phyloP scores from a whole-genome alignment of 768 basidiomycete species.

The Thelephora aurantiotincta region DNA sequence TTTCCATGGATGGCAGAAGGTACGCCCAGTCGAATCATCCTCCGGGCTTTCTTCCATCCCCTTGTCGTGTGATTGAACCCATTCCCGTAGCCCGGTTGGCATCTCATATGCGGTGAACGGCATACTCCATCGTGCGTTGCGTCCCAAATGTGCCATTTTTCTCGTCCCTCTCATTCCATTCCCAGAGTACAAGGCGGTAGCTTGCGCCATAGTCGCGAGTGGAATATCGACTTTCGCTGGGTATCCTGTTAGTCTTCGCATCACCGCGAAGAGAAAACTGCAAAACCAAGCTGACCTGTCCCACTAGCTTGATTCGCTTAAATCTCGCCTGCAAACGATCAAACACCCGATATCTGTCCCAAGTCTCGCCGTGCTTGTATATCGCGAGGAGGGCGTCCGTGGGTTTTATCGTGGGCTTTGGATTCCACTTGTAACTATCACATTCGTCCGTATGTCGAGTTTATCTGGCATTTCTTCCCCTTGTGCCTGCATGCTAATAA shows the following conservation, averaged over 20 bases:
- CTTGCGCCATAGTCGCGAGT: slow-evolving; percentile 82
- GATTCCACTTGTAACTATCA: slow-evolving; percentile 91
- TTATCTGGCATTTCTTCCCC: slow-evolving; percentile 2
- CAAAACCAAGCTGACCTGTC: too few relatives aligned
- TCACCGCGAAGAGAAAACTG: too few relatives aligned
- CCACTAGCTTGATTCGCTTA: slow-evolving; percentile 78
- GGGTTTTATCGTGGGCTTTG: slow-evolving; percentile 88
- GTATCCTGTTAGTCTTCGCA: slow-evolving; percentile 45
- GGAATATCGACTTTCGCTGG: slow-evolving; percentile 88
- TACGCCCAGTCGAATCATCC: slow-evolving; percentile 4
- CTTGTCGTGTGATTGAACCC: slow-evolving; percentile 5
- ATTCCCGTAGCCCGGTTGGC: slow-evolving; percentile 8
- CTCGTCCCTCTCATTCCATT: neutral
- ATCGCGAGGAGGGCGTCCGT: slow-evolving; percentile 71
- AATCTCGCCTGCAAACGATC: slow-evolving; percentile 82
- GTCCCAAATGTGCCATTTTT: neutral
- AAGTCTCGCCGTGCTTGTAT: slow-evolving; percentile 55
- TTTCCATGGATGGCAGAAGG: slow-evolving; percentile 14
- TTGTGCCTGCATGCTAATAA: slow-evolving; percentile 5
- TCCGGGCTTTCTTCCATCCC: neutral
- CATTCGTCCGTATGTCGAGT: slow-evolving; percentile 74
- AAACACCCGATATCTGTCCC: slow-evolving; percentile 64
- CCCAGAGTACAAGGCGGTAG: slow-evolving; percentile 74
- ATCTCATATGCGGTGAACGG: slow-evolving; percentile 10
- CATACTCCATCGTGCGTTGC: slow-evolving; percentile 2